Conservation (phyloP, 129 eudicot species). For the Pulicaria dysenterica region DNA sequence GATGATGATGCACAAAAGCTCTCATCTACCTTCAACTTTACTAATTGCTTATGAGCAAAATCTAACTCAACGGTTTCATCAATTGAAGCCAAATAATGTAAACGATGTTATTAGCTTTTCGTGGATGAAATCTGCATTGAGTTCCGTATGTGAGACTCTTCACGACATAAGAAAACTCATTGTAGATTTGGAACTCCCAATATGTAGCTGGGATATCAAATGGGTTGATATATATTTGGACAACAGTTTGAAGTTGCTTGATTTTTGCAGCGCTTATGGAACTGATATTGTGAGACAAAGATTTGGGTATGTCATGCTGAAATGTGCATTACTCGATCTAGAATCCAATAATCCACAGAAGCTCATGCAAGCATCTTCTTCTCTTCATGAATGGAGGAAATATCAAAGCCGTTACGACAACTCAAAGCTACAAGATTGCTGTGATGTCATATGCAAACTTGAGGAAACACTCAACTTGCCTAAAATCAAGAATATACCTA, state of each 20-base stretch:
- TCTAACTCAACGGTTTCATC: constrained; percentile 54
- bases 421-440: constrained; percentile 64
- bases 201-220: constrained; percentile 88
- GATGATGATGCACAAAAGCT: constrained; percentile 70
- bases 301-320: constrained; percentile 74
- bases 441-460: constrained; percentile 52
- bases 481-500: constrained; percentile 75
- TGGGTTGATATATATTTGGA: constrained; percentile 91
- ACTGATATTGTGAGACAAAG: constrained; percentile 72
- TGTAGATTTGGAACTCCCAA: constrained; percentile 84
- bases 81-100: constrained; percentile 56
- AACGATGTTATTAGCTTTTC: constrained; percentile 63
- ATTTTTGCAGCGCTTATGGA: constrained; percentile 77
- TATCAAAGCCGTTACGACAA: constrained; percentile 51
- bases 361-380: constrained; percentile 57
- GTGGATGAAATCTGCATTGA: constrained; percentile 79
- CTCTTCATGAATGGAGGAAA: constrained; percentile 80
- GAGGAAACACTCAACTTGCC: constrained; percentile 66
- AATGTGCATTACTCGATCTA: constrained; percentile 55
- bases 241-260: constrained; percentile 84
- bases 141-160: constrained; percentile 68
- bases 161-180: constrained; percentile 67
- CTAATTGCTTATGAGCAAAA: constrained; percentile 60
- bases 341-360: constrained; percentile 48
- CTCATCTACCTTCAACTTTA: constrained; percentile 63